Evolutionary conservation across 2,329 filamentous ascomycete genomes (phyloP).

Genomic region (Tolypocladium inflatum): DNA sequence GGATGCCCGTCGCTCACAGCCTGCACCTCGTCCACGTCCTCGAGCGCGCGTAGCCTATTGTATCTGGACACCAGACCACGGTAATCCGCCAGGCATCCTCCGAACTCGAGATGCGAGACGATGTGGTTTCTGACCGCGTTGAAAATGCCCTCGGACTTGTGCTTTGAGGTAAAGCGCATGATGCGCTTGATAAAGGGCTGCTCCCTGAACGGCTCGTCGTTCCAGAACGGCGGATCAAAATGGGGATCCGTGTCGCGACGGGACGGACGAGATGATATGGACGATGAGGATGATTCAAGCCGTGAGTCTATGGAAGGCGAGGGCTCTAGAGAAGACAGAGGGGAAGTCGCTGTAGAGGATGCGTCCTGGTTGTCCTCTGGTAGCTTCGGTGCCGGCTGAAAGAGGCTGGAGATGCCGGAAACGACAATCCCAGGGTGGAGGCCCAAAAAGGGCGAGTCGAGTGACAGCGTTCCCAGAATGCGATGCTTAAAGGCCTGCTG

Average conservation of each 20-base stretch:
- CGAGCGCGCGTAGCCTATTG: conserved; percentile 56
- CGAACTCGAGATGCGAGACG: conserved; percentile 75
- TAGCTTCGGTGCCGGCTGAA: conserved; percentile 36
- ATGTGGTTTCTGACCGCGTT: conserved; percentile 65
- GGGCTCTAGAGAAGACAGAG: conserved; percentile 8
- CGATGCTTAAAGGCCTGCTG: conserved; percentile 53
- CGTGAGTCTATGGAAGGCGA: conserved; percentile 8
- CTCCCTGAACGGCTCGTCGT: conserved; percentile 61
- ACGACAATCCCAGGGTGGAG: conserved; percentile 81
- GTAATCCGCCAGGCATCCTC: conserved; percentile 70
- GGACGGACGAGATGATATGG: conserved; percentile 5
- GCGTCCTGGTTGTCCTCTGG: conserved; percentile 1
- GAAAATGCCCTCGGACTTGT: conserved; percentile 58
- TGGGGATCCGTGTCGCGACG: conserved; percentile 41
- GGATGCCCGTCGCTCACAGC: conserved; percentile 9
- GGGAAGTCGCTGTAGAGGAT: background rate
- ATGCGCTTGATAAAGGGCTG: conserved; percentile 60
- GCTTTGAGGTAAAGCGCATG: conserved; percentile 73
- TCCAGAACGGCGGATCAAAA: conserved; percentile 67
- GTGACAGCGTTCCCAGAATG: conserved; percentile 70
- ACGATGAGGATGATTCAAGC: conserved; percentile 1
- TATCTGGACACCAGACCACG: conserved; percentile 62
- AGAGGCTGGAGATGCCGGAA: conserved; percentile 73
- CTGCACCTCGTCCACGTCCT: conserved; percentile 54
- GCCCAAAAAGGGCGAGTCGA: conserved; percentile 80